phyloP scores from a whole-genome alignment of 2,329 filamentous ascomycete genomes.

The Verticillium albo-atrum region DNA sequence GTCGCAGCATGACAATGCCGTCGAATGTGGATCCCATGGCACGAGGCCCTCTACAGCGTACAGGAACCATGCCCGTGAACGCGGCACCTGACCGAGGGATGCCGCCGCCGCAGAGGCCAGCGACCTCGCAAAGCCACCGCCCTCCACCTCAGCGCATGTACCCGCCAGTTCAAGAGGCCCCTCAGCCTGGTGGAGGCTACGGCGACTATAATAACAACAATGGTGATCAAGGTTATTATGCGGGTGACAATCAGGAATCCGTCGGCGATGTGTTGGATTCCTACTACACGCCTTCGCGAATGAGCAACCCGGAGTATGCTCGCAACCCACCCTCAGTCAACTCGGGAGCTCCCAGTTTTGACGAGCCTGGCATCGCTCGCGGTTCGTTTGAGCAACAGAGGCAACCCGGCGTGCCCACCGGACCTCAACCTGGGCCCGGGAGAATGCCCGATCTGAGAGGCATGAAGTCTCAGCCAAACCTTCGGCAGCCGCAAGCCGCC shows the following conservation, averaged over 20 bases:
- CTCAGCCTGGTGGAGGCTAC: conserved; percentile 22
- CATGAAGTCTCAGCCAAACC: conserved; percentile 64
- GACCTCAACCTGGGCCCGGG: conserved; percentile 44
- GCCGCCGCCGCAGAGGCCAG: conserved; percentile 41
- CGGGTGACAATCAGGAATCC: conserved; percentile 1
- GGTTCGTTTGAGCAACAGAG: conserved; percentile 46
- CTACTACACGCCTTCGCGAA: conserved; percentile 17
- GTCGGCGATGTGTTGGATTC: conserved; percentile 18
- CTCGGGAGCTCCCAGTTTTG: background rate
- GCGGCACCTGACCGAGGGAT: conserved; percentile 38
- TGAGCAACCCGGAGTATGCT: conserved; percentile 19
- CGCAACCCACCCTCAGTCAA: background rate
- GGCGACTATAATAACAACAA: conserved; percentile 38
- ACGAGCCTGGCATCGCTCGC: conserved; percentile 15
- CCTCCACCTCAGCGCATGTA: conserved; percentile 51
- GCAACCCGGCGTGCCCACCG: conserved; percentile 30
- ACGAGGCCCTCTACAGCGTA: conserved; percentile 25
- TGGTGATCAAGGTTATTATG: conserved; percentile 16
- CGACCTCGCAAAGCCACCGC: conserved; percentile 49
- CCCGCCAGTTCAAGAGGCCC: conserved; percentile 36
- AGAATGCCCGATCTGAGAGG: conserved; percentile 51
- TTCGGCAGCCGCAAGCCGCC: conserved; percentile 60
- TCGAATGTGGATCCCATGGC: conserved; percentile 33
- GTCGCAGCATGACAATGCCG: conserved; percentile 61
- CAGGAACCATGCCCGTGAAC: conserved; percentile 42